Conservation (phyloP, 306 rosid species). For the Trifolium subterraneum region DNA sequence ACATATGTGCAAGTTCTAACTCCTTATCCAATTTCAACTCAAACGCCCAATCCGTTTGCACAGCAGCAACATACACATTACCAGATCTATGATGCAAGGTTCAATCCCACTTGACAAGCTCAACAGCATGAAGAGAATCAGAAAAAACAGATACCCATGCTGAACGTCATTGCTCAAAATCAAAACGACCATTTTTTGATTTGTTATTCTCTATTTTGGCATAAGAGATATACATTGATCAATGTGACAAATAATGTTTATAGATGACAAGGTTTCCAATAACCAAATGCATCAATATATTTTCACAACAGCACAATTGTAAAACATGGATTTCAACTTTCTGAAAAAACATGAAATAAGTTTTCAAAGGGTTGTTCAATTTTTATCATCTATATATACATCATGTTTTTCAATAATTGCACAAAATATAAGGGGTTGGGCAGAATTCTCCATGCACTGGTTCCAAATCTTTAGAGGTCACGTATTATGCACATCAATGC, state of each 20-base stretch:
- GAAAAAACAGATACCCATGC: background rate
- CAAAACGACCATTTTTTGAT: background rate
- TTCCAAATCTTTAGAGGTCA: slow-evolving; percentile 55
- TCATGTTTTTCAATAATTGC: slow-evolving; percentile 47
- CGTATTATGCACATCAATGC: slow-evolving; percentile 43
- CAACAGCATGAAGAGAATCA: background rate
- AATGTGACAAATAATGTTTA: background rate
- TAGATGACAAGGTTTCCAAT: background rate
- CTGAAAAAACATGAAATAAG: background rate
- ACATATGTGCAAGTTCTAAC: too few species aligned
- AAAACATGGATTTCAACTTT: slow-evolving; percentile 15
- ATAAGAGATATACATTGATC: too few species aligned
- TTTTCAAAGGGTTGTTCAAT: slow-evolving; percentile 40
- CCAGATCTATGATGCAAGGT: background rate
- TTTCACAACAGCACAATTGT: background rate
- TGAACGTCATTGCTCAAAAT: background rate
- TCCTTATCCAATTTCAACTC: background rate
- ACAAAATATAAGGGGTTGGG: slow-evolving; percentile 40
- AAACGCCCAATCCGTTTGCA: background rate
- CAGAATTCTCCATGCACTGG: slow-evolving; percentile 48
- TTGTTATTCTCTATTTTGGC: background rate
- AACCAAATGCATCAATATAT: background rate
- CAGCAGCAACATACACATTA: background rate
- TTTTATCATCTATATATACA: slow-evolving; percentile 56
- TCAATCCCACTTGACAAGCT: too few species aligned